phyloP scores from a whole-genome alignment of 192 early-diverging fungal genomes.

The Coemansia sp. region DNA sequence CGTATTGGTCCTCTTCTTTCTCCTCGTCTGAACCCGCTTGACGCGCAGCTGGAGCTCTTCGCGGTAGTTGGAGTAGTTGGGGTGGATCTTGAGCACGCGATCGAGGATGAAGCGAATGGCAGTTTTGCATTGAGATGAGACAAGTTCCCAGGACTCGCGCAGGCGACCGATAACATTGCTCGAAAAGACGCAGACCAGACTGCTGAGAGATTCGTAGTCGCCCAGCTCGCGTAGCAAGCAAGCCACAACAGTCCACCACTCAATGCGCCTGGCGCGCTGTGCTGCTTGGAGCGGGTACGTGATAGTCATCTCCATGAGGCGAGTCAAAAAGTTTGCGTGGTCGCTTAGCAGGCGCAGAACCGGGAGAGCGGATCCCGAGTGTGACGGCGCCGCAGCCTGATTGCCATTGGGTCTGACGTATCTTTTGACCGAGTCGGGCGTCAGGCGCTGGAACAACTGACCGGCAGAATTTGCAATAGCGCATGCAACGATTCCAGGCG shows the following conservation, averaged over 20 bases:
- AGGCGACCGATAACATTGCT: constrained; percentile 30
- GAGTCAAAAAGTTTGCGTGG: constrained; percentile 51
- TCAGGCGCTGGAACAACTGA: constrained; percentile 47
- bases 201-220: constrained; percentile 54
- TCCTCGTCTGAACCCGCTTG: constrained; percentile 21
- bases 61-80: constrained; percentile 48
- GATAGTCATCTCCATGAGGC: constrained; percentile 43
- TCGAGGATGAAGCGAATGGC: constrained; percentile 48
- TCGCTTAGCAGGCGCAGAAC: constrained; percentile 46
- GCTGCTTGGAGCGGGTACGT: constrained; percentile 34
- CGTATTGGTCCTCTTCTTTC: constrained; percentile 4
- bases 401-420: constrained; percentile 21
- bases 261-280: constrained; percentile 43
- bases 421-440: constrained; percentile 22
- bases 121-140: constrained; percentile 27
- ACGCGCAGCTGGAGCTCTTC: constrained; percentile 44
- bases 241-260: constrained; percentile 46
- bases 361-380: constrained; percentile 10
- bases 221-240: constrained; percentile 52
- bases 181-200: constrained; percentile 49
- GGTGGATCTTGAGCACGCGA: constrained; percentile 46
- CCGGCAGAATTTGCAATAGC: constrained; percentile 50
- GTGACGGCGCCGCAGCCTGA: background rate
- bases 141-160: constrained; percentile 40
- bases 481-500: constrained; percentile 48